Evolutionary conservation across 2,329 filamentous ascomycete species (phyloP).

Genomic region (Pyricularia pennisetigena): DNA sequence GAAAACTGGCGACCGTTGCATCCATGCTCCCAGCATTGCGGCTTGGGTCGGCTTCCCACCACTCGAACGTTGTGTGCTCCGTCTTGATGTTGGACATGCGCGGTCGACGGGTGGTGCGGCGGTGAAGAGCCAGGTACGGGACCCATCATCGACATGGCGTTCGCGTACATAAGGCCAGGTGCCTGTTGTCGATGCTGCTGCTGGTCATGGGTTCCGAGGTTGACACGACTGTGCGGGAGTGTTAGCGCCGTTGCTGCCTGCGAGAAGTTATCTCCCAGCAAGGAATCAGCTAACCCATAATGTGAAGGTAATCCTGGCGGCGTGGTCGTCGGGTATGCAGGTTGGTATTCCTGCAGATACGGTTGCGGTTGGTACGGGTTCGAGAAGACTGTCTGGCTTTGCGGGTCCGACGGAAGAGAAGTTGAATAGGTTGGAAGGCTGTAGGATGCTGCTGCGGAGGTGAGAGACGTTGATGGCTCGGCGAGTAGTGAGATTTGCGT

Average conservation of each 20-base stretch:
- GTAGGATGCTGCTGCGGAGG: constrained; percentile 21
- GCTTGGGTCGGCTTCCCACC: constrained; percentile 74
- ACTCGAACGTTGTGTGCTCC: constrained; percentile 51
- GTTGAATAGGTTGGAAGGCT: constrained; percentile 42
- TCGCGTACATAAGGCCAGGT: constrained; percentile 18
- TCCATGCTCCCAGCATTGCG: constrained; percentile 94
- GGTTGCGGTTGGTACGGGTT: constrained; percentile 21
- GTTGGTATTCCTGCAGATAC: constrained; percentile 21
- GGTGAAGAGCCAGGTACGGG: constrained; percentile 3
- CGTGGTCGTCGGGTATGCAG: constrained; percentile 15
- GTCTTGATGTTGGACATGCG: constrained; percentile 14
- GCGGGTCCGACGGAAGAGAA: constrained; percentile 14
- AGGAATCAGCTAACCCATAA: constrained; percentile 18
- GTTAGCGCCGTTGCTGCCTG: constrained; percentile 7
- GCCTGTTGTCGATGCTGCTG: neutral
- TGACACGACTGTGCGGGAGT: constrained; percentile 1
- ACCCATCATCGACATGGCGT: constrained; percentile 11
- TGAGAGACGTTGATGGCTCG: constrained; percentile 32
- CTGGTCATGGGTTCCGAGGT: constrained; percentile 7
- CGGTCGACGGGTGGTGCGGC: constrained; percentile 5
- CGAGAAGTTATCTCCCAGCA: constrained; percentile 1
- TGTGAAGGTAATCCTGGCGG: constrained; percentile 18
- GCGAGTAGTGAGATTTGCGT: constrained; percentile 40
- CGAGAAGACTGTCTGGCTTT: constrained; percentile 19
- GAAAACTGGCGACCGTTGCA: constrained; percentile 95